Evolutionary conservation across 2,329 filamentous ascomycete genomes (phyloP).

Genomic region (Myriangium duriaei): DNA sequence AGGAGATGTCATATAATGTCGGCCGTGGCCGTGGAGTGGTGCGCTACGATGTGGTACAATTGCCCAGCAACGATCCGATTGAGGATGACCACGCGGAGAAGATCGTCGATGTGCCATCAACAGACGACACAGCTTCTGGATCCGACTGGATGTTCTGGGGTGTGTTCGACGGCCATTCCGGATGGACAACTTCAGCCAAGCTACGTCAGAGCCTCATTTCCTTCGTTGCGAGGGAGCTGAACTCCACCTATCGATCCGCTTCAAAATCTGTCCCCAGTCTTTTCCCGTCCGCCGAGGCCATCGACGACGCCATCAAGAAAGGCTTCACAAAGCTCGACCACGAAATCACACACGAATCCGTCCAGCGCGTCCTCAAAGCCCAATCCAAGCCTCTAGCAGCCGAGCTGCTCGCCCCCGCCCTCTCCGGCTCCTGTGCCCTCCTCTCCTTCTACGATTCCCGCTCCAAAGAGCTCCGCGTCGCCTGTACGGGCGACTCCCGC

Average conservation of each 20-base stretch:
- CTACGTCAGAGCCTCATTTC: constrained; percentile 83
- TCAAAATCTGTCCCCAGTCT: constrained; percentile 42
- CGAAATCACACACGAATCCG: constrained; percentile 88
- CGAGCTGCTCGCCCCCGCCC: constrained; percentile 78
- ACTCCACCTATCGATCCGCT: constrained; percentile 75
- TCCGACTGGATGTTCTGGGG: constrained; percentile 99
- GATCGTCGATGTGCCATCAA: constrained; percentile 75
- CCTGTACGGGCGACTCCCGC: constrained; percentile 91
- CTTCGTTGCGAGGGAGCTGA: constrained; percentile 85
- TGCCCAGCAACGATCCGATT: constrained; percentile 93
- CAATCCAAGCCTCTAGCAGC: constrained; percentile 85
- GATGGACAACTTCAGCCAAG: constrained; percentile 97
- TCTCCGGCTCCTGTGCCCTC: constrained; percentile 94
- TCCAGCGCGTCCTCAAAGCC: constrained; percentile 78
- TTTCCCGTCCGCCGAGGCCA: constrained; percentile 63
- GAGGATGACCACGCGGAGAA: constrained; percentile 98
- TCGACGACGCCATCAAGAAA: constrained; percentile 83
- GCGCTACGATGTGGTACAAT: constrained; percentile 85
- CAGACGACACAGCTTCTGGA: constrained; percentile 42
- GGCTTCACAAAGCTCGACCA: constrained; percentile 82
- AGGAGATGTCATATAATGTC: constrained; percentile 84
- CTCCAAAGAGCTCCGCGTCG: constrained; percentile 78
- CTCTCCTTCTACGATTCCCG: constrained; percentile 90
- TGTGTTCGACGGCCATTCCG: constrained; percentile 94
- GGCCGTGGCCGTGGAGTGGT: constrained; percentile 83